These are phyloP conservation scores for Candida morakotiae DNA, from an alignment of 805 yeast species.

Conservation along the genomic window DNA sequence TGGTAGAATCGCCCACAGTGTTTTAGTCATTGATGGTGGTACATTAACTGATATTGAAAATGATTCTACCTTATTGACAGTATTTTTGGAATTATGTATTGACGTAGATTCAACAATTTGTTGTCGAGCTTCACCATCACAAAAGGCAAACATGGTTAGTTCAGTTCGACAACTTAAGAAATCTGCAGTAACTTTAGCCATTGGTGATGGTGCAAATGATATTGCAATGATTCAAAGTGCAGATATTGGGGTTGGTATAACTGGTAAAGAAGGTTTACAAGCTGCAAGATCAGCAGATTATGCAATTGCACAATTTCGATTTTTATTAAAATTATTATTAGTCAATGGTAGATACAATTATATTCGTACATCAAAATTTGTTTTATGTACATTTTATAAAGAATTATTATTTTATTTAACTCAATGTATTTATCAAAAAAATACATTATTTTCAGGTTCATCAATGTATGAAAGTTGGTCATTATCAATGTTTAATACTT, in stretches of 20 bases:
- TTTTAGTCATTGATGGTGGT: conserved; percentile 91
- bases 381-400: conserved; percentile 90
- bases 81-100: conserved; percentile 81
- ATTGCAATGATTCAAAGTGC: conserved; percentile 99
- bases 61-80: conserved; percentile 66
- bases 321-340: conserved; percentile 70
- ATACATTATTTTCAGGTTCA: conserved; percentile 86
- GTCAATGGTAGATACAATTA: conserved; percentile 98
- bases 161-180: conserved; percentile 70
- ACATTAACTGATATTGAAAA: conserved; percentile 70
- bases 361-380: conserved; percentile 85
- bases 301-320: conserved; percentile 92
- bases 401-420: conserved; percentile 86
- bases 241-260: conserved; percentile 94
- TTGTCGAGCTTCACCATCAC: conserved; percentile 96
- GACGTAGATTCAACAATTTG: conserved; percentile 87
- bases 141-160: conserved; percentile 85
- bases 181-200: conserved; percentile 80
- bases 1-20: conserved; percentile 88
- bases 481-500: conserved; percentile 91
- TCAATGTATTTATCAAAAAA: conserved; percentile 82
- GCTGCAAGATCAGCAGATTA: conserved; percentile 95
- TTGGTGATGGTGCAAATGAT: conserved; percentile 99
- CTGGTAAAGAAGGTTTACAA: conserved; percentile 95
- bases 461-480: conserved; percentile 96